Conservation (phyloP, 1,284 basidiomycete genomes). For the Neotropicomus parvogracilis region DNA sequence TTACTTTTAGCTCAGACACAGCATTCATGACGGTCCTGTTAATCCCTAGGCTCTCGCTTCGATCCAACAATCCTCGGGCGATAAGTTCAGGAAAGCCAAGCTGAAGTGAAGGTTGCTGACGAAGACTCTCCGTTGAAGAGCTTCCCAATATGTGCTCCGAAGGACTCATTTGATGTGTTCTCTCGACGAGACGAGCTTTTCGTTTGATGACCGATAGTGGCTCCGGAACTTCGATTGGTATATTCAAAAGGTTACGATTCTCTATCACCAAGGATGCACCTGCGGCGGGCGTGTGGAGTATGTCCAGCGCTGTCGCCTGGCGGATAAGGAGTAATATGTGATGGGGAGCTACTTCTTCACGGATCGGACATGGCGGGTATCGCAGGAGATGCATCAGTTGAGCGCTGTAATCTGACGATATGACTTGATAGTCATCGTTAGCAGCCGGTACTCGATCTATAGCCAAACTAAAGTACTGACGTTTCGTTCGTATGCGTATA, state of each 20-base stretch:
- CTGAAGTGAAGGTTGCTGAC: constrained; percentile 43
- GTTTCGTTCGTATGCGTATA: constrained; percentile 81
- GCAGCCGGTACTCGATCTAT: constrained; percentile 5
- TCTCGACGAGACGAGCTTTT: constrained; percentile 33
- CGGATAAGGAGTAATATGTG: constrained; percentile 70
- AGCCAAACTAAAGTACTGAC: constrained; percentile 50
- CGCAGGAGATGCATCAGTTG: constrained; percentile 81
- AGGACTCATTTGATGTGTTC: constrained; percentile 27
- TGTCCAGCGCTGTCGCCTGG: constrained; percentile 78
- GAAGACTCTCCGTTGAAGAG: constrained; percentile 31
- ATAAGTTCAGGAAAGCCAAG: constrained; percentile 65
- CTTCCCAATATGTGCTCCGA: constrained; percentile 19
- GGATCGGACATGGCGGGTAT: constrained; percentile 60
- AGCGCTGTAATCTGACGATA: constrained; percentile 79
- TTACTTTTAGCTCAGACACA: constrained; percentile 67
- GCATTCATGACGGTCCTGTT: constrained; percentile 77
- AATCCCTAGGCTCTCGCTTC: constrained; percentile 74
- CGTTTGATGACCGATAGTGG: constrained; percentile 42
- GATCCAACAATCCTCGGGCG: constrained; percentile 67
- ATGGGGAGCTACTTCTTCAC: constrained; percentile 38
- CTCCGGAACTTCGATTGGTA: constrained; percentile 62
- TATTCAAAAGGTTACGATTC: constrained; percentile 73
- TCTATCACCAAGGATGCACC: constrained; percentile 76
- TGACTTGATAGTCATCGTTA: constrained; percentile 49
- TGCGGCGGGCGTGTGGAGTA: constrained; percentile 67